Conservation (phyloP, 805 yeast genomes). For the Maudiozyma saulgeensis region DNA sequence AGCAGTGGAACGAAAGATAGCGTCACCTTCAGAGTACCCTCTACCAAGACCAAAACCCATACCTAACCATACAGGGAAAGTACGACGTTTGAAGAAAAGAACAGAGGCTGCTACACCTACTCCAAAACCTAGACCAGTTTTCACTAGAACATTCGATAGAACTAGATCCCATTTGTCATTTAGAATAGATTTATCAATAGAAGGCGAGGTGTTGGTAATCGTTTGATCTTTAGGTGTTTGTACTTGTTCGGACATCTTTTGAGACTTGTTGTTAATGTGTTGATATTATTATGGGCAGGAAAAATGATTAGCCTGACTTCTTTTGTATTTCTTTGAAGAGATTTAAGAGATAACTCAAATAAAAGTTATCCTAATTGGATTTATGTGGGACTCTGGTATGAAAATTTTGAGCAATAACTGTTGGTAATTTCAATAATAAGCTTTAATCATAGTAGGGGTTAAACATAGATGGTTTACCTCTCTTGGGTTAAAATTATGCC, state of each 20-base stretch:
- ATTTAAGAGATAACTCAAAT: too few species aligned
- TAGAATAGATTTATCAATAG: slow-evolving; percentile 46
- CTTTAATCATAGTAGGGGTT: too few species aligned
- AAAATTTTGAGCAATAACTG: too few species aligned
- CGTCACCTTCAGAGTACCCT: slow-evolving; percentile 97
- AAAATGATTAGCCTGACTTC: neutral
- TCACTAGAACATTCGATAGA: slow-evolving; percentile 84
- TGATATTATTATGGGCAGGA: neutral
- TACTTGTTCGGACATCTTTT: slow-evolving; percentile 18
- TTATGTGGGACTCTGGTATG: too few species aligned
- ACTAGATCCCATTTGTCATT: slow-evolving; percentile 91
- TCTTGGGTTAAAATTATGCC: too few species aligned
- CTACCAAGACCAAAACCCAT: slow-evolving; percentile 96
- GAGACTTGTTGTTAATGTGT: too few species aligned
- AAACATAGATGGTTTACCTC: too few species aligned
- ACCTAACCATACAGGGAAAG: slow-evolving; percentile 97
- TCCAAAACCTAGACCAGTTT: slow-evolving; percentile 93
- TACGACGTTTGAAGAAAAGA: slow-evolving; percentile 80
- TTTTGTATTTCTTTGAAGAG: neutral
- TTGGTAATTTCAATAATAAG: too few species aligned
- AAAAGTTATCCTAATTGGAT: too few species aligned
- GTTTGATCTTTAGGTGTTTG: neutral
- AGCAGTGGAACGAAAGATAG: slow-evolving; percentile 78
- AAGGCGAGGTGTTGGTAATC: neutral
- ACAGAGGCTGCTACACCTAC: slow-evolving; percentile 92